A percentile compares a stretch with the other conserved stretches of the same genome.
Evolutionary conservation across 164 flowering plant species (phyloP).

Genomic region (Berberis vulgaris): DNA sequence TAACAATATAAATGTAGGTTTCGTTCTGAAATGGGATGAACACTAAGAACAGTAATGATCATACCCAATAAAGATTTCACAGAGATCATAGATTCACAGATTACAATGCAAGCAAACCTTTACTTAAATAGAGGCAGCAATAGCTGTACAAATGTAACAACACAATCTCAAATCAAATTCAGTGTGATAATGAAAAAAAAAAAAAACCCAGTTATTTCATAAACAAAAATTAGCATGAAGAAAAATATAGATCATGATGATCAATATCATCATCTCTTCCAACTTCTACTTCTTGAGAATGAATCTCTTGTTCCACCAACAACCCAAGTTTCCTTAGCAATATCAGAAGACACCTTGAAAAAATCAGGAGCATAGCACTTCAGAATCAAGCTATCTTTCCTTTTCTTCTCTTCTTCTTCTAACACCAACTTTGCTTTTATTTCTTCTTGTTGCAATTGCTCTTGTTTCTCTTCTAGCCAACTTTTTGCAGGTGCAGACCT

Average conservation of each 20-base stretch:
- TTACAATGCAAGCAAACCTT: too few relatives aligned
- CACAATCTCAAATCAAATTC: too few relatives aligned
- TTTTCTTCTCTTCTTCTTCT: slow-evolving; percentile 37
- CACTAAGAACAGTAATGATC: too few relatives aligned
- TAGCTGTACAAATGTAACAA: too few relatives aligned
- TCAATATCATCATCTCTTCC: slow-evolving; percentile 45
- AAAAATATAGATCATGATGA: background rate
- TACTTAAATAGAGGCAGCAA: too few relatives aligned
- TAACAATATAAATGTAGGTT: too few relatives aligned
- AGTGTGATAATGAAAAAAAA: too few relatives aligned
- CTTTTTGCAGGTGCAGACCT: slow-evolving; percentile 85
- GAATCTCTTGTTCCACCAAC: slow-evolving; percentile 50
- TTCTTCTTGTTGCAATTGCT: slow-evolving; percentile 9
- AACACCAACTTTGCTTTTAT: slow-evolving; percentile 15
- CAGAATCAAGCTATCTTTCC: slow-evolving; percentile 39
- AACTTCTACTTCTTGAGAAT: slow-evolving; percentile 70
- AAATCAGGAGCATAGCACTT: slow-evolving; percentile 57
- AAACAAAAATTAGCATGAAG: too few relatives aligned
- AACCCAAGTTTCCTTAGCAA: slow-evolving; percentile 85
- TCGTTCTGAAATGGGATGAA: too few relatives aligned
- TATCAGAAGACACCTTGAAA: slow-evolving; percentile 59
- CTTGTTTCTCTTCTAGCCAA: slow-evolving; percentile 47
- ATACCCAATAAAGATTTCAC: too few relatives aligned
- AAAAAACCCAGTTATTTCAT: too few relatives aligned
- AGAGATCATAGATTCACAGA: too few relatives aligned